Conservation (phyloP, 495 filamentous ascomycete genomes). For the Endocarpon pusillum region DNA sequence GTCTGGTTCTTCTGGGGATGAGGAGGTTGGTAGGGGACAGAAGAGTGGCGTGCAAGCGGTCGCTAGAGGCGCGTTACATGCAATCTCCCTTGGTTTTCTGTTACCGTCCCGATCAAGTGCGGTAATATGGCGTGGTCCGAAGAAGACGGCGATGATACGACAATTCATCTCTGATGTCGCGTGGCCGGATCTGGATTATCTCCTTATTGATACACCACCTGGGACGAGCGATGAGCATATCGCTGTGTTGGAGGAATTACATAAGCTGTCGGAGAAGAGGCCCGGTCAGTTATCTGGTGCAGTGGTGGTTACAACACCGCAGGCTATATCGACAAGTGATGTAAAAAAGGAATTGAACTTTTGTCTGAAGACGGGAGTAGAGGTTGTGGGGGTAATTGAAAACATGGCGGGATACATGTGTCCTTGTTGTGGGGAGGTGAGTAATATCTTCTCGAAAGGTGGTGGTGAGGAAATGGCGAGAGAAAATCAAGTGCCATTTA, state of each 20-base stretch:
- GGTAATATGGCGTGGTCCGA: slow-evolving; percentile 92
- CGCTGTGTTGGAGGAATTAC: slow-evolving; percentile 70
- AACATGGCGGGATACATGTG: slow-evolving; percentile 98
- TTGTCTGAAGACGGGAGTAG: slow-evolving; percentile 69
- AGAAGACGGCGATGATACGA: slow-evolving; percentile 97
- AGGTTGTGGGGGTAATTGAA: slow-evolving; percentile 78
- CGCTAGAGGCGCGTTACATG: slow-evolving; percentile 46
- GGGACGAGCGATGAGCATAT: slow-evolving; percentile 98
- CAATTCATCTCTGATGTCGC: slow-evolving; percentile 85
- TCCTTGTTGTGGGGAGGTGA: slow-evolving; percentile 85
- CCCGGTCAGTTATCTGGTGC: slow-evolving; percentile 43
- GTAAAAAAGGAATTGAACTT: slow-evolving; percentile 96
- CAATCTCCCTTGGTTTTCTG: slow-evolving; percentile 90
- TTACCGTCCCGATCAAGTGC: slow-evolving; percentile 69
- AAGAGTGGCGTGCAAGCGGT: slow-evolving; percentile 2
- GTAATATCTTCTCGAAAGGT: slow-evolving; percentile 78
- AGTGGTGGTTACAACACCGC: slow-evolving; percentile 88
- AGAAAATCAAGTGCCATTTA: slow-evolving; percentile 67
- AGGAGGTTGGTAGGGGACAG: slow-evolving; percentile 18
- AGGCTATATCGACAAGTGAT: slow-evolving; percentile 83
- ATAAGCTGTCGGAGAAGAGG: slow-evolving; percentile 24
- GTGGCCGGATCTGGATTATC: slow-evolving; percentile 70
- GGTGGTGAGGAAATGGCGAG: slow-evolving; percentile 80
- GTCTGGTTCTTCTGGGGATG: slow-evolving; percentile 1
- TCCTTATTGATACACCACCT: slow-evolving; percentile 89